Conservation (phyloP, 345 rosid species). For the Microcos paniculata region DNA sequence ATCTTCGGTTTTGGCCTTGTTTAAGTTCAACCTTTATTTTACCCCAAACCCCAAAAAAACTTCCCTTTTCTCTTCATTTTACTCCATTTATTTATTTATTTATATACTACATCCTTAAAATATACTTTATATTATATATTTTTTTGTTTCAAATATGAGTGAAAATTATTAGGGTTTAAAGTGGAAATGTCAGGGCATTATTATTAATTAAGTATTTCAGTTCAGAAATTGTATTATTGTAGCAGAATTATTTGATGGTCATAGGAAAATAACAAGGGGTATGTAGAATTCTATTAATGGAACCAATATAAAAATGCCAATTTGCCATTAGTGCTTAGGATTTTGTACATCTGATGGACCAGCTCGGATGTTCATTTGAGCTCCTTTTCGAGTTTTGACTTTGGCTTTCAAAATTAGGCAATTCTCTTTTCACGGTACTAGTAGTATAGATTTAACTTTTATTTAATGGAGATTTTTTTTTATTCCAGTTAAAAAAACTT, state of each 20-base stretch:
- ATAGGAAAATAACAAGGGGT: background rate
- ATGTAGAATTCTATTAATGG: background rate
- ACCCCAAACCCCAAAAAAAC: background rate
- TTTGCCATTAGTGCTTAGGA: background rate
- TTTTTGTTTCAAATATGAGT: background rate
- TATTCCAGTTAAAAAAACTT: background rate
- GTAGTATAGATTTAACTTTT: background rate
- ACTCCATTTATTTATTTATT: background rate
- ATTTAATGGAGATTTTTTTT: background rate
- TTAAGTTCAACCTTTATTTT: background rate
- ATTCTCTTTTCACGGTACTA: background rate
- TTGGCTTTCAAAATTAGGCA: background rate
- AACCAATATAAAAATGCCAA: background rate
- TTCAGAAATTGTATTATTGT: too few relatives aligned
- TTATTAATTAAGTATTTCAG: background rate
- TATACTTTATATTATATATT: too few relatives aligned
- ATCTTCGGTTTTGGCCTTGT: constrained; percentile 21
- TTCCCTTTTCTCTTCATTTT: background rate
- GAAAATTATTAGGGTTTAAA: background rate
- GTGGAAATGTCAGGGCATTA: constrained; percentile 3
- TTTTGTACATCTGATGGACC: background rate
- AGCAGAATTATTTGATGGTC: background rate
- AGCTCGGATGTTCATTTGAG: background rate
- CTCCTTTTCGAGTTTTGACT: constrained; percentile 4
- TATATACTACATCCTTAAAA: too few relatives aligned